phyloP scores from a whole-genome alignment of 2,329 filamentous ascomycete genomes.

The Atkinsonella texensis region DNA sequence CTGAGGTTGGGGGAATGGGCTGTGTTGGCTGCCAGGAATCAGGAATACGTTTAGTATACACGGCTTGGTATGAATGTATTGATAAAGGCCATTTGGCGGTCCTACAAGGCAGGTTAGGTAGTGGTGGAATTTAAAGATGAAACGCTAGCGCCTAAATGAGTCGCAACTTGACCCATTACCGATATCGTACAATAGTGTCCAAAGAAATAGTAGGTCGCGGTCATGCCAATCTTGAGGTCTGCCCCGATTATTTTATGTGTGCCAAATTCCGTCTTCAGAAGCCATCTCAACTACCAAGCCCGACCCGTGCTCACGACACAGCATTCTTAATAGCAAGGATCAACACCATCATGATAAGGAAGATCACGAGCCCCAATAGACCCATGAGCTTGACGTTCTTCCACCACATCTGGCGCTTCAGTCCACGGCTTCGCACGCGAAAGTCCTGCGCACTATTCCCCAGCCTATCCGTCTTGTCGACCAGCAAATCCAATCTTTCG shows the following conservation, averaged over 20 bases:
- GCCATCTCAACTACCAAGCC: not conserved
- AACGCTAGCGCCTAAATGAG: not conserved
- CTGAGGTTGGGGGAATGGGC: no score
- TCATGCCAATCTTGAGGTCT: not conserved
- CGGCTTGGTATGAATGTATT: no score
- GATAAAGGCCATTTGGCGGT: no score
- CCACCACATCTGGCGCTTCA: constrained; percentile 98
- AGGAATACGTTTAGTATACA: no score
- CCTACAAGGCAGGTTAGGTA: not conserved
- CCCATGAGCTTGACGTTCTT: constrained; percentile 96
- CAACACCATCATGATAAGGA: constrained; percentile 43
- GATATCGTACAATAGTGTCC: not conserved
- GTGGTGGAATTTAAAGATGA: not conserved
- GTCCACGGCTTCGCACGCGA: constrained; percentile 68
- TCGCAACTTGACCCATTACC: not conserved
- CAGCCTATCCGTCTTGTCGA: constrained; percentile 91
- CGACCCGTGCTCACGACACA: constrained; percentile 1
- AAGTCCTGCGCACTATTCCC: constrained; percentile 87
- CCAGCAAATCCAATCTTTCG: constrained; percentile 83
- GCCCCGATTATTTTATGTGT: not conserved
- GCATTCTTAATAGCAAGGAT: constrained; percentile 40
- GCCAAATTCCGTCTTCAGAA: not conserved
- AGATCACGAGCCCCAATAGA: constrained; percentile 57
- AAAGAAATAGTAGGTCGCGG: not conserved
- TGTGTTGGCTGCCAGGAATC: no score